Conservation (phyloP, 495 filamentous ascomycete species). For the Podospora fimiseda region DNA sequence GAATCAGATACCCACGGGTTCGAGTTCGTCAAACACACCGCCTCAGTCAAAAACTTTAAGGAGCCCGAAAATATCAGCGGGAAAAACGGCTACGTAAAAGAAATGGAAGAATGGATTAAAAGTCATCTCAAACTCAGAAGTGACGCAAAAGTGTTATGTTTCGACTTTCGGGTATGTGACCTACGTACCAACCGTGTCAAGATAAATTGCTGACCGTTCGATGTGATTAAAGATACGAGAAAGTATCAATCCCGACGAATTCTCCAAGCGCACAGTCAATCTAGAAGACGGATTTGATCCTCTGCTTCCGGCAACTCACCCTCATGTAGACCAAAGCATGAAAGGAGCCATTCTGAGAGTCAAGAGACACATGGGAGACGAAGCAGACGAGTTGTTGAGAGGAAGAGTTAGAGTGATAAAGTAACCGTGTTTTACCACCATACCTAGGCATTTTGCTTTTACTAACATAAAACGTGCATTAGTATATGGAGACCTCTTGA, state of each 20-base stretch:
- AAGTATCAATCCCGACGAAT: constrained; percentile 1
- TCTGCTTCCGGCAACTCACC: constrained; percentile 2
- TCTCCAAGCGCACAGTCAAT: background rate
- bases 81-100: background rate
- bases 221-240: background rate
- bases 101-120: background rate
- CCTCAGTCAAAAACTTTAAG: background rate
- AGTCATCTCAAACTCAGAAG: background rate
- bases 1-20: background rate
- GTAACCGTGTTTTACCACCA: background rate
- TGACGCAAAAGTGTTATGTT: background rate
- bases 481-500: background rate
- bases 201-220: background rate
- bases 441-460: background rate
- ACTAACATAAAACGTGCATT: background rate
- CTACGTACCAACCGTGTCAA: background rate
- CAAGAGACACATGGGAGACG: background rate
- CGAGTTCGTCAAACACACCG: background rate
- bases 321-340: constrained; percentile 5
- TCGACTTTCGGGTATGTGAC: background rate
- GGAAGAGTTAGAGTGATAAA: constrained; percentile 2
- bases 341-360: background rate
- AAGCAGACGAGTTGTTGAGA: background rate
- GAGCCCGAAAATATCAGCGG: background rate
- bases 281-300: constrained; percentile 6